A percentile compares a stretch with the other conserved stretches of the same genome.
Conservation (phyloP, 352 stramenopile genomes). For the Globisporangium uncinulatum region DNA sequence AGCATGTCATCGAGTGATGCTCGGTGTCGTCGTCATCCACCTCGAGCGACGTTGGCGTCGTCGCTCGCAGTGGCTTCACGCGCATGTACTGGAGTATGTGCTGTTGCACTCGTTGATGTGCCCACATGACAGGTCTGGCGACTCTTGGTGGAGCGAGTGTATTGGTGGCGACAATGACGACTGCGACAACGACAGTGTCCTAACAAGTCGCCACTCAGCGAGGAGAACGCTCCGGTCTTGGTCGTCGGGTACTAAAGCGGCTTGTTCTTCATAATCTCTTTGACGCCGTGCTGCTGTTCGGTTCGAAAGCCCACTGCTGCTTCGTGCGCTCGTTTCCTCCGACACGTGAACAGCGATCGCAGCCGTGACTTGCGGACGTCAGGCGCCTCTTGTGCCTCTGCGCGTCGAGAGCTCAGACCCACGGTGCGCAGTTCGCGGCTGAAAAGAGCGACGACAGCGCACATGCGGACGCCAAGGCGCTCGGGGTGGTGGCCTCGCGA, state of each 20-base stretch:
- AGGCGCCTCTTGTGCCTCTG: slow-evolving; percentile 42
- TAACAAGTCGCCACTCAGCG: neutral
- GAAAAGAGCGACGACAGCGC: neutral
- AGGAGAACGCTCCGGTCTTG: slow-evolving; percentile 30
- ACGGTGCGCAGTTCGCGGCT: neutral
- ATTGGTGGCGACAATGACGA: neutral
- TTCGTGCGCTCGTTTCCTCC: slow-evolving; percentile 36
- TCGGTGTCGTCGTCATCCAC: slow-evolving; percentile 43
- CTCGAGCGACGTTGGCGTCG: slow-evolving; percentile 45
- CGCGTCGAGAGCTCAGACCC: neutral
- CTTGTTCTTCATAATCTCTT: slow-evolving; percentile 59
- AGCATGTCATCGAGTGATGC: too few species aligned
- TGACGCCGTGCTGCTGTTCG: slow-evolving; percentile 28
- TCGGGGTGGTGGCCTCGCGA: neutral
- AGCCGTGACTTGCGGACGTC: slow-evolving; percentile 36
- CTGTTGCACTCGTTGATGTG: slow-evolving; percentile 25
- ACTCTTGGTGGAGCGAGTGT: slow-evolving; percentile 17
- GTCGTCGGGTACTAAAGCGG: slow-evolving; percentile 42
- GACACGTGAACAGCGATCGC: slow-evolving; percentile 4
- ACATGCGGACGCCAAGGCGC: neutral
- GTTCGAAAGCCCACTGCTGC: slow-evolving; percentile 48
- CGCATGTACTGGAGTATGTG: slow-evolving; percentile 44
- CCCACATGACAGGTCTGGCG: slow-evolving; percentile 18
- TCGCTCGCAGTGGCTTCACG: slow-evolving; percentile 48
- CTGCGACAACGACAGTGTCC: slow-evolving; percentile 11